Evolutionary conservation across 495 filamentous ascomycete species (phyloP).

Genomic region (Aeminium ludgeri): DNA sequence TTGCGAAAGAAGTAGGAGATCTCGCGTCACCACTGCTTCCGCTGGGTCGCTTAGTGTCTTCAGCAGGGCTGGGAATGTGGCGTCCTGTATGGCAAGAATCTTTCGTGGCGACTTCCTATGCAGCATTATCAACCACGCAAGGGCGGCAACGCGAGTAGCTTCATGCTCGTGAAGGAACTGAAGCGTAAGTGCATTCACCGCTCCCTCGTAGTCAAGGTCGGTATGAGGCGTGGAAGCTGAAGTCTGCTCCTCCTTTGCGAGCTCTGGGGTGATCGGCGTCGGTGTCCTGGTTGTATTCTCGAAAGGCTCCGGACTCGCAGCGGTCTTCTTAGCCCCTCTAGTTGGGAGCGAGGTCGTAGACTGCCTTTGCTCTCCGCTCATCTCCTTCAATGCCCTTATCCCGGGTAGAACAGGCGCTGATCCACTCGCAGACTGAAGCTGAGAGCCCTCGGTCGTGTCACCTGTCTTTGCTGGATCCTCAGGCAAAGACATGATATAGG

Average conservation of each 20-base stretch:
- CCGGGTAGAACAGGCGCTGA: background rate
- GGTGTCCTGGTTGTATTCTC: background rate
- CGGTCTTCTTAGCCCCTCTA: no score
- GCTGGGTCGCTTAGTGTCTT: constrained; percentile 94
- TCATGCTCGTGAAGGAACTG: constrained; percentile 95
- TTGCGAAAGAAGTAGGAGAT: constrained; percentile 85
- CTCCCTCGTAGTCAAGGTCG: constrained; percentile 89
- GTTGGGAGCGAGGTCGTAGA: constrained; percentile 1
- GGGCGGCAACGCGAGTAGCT: constrained; percentile 78
- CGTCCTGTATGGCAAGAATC: constrained; percentile 79
- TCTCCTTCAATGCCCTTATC: background rate
- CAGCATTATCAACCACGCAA: constrained; percentile 95
- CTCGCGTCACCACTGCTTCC: constrained; percentile 88
- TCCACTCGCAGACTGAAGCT: constrained; percentile 12
- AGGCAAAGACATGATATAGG: constrained; percentile 77
- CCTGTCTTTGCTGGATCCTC: constrained; percentile 40
- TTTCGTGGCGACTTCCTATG: constrained; percentile 88
- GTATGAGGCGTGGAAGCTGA: constrained; percentile 29
- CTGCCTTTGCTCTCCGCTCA: constrained; percentile 8
- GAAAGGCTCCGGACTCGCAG: constrained; percentile 9
- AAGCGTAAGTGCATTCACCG: constrained; percentile 85
- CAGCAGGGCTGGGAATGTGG: constrained; percentile 86
- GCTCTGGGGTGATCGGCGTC: background rate
- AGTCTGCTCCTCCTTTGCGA: constrained; percentile 19
- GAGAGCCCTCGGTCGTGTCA: background rate